These are phyloP conservation scores for Acer saccharum DNA, from an alignment of 345 rosid genomes.

Conservation along the genomic window DNA sequence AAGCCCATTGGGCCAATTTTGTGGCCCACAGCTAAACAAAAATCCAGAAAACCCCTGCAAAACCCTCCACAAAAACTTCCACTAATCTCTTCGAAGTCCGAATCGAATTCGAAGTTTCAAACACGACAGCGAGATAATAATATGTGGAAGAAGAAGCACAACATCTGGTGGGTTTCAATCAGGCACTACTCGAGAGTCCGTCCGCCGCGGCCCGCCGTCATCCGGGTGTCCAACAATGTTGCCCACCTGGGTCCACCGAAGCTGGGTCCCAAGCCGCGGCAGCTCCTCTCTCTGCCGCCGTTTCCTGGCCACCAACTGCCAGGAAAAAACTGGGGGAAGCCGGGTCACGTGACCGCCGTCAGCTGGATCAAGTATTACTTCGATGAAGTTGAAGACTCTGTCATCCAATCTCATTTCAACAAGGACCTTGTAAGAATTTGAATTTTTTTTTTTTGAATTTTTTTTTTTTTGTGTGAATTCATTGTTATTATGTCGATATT, in stretches of 20 bases:
- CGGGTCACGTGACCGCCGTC: constrained; percentile 60
- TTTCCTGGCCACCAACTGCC: constrained; percentile 71
- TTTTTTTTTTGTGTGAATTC: neutral
- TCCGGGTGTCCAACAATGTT: constrained; percentile 65
- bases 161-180: neutral
- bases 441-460: neutral
- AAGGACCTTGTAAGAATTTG: constrained; percentile 72
- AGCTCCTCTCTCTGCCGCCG: constrained; percentile 78
- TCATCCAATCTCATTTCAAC: constrained; percentile 75
- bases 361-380: constrained; percentile 89
- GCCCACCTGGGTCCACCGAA: constrained; percentile 59
- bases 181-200: constrained; percentile 56
- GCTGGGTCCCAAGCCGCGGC: constrained; percentile 78
- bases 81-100: neutral
- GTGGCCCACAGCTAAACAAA: too few relatives aligned
- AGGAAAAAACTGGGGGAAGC: constrained; percentile 37
- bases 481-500: constrained; percentile 12
- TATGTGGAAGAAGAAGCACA: neutral
- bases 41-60: too few relatives aligned
- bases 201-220: constrained; percentile 52
- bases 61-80: too few relatives aligned
- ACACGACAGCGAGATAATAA: neutral
- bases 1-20: too few relatives aligned
- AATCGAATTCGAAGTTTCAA: neutral
- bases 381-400: constrained; percentile 54